These are phyloP conservation scores for Triticum aestivum DNA, from an alignment of 176 grass and related monocot species.

Conservation along the genomic window IWGSC_CS_RefSeq_v2.1 NC_057800.1:585986925-585987424, in stretches of 20 bases:
- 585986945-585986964: background rate
- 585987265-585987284: background rate
- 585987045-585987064: background rate
- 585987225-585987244: background rate
- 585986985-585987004: background rate
- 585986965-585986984: background rate
- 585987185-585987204: background rate
- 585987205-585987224: constrained; percentile 30
- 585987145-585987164: constrained; percentile 56
- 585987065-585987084: background rate
- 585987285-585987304: background rate
- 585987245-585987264: background rate
- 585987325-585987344: background rate
- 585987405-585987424: background rate
- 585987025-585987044: background rate
- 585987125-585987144: background rate
- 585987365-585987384: background rate
- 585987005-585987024: no score
- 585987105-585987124: constrained; percentile 39
- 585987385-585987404: background rate
- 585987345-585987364: background rate
- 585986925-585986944: constrained; percentile 5
- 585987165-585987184: background rate
- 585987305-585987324: background rate
- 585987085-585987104: constrained; percentile 61